phyloP scores from a whole-genome alignment of 768 basidiomycete species.

The Psilocybe azurescens region DNA sequence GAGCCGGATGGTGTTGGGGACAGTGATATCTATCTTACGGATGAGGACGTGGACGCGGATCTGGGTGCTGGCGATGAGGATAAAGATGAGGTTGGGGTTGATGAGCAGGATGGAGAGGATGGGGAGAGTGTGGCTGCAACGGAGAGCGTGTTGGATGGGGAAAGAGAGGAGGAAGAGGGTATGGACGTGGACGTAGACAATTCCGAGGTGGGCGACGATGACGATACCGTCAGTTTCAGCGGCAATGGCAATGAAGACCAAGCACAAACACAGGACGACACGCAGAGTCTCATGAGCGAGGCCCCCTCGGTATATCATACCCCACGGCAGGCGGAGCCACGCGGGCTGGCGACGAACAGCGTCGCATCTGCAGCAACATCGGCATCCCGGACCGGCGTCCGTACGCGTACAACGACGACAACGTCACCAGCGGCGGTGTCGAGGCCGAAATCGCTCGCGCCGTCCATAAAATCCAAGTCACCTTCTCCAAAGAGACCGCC shows the following conservation, averaged over 20 bases:
- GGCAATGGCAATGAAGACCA: constrained; percentile 10
- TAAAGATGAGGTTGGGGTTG: too few relatives aligned
- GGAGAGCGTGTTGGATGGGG: constrained; percentile 3
- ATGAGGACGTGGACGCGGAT: constrained; percentile 19
- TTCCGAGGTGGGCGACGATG: too few relatives aligned
- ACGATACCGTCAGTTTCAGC: too few relatives aligned
- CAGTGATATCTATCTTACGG: too few relatives aligned
- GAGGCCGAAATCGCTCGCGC: constrained; percentile 35
- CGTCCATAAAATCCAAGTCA: constrained; percentile 35
- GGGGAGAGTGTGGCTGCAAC: background rate
- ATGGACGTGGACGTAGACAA: background rate
- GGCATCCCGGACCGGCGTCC: constrained; percentile 1
- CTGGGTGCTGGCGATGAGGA: constrained; percentile 19
- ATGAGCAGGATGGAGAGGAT: too few relatives aligned
- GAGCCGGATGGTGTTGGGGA: too few relatives aligned
- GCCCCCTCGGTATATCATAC: constrained; percentile 9
- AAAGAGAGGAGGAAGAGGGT: constrained; percentile 10
- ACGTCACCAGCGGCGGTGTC: background rate
- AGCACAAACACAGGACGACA: constrained; percentile 4
- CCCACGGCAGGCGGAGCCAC: constrained; percentile 8
- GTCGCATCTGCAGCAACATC: constrained; percentile 2
- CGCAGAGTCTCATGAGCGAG: background rate
- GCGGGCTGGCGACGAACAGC: constrained; percentile 22
- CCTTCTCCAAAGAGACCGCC: background rate
- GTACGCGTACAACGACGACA: constrained; percentile 3